A percentile compares a stretch with the other conserved stretches of the same genome.
phyloP scores from a whole-genome alignment of 768 basidiomycete genomes.

The Psilocybe cubensis region DNA sequence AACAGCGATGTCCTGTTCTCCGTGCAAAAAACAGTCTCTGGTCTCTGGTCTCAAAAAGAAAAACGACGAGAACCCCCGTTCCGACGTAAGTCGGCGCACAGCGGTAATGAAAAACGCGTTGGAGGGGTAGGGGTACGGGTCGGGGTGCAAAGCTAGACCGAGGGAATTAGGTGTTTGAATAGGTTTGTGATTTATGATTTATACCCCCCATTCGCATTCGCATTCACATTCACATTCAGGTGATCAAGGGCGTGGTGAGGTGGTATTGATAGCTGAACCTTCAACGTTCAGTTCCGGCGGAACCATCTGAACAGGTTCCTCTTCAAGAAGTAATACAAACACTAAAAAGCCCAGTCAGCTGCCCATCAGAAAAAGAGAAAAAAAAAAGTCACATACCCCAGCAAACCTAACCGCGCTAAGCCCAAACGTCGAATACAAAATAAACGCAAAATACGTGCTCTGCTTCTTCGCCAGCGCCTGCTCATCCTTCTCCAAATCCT shows the following conservation, averaged over 20 bases:
- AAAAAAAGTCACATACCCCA: constrained; percentile 52
- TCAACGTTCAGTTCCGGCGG: constrained; percentile 62
- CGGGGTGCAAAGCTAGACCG: too few relatives aligned
- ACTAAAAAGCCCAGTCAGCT: constrained; percentile 44
- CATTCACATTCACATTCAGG: neutral
- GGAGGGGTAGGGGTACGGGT: too few relatives aligned
- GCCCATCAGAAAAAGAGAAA: neutral
- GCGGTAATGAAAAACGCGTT: too few relatives aligned
- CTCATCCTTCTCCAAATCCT: constrained; percentile 41
- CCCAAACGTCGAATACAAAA: constrained; percentile 80
- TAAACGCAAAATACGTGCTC: constrained; percentile 71
- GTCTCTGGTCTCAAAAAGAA: too few relatives aligned
- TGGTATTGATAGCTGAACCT: neutral
- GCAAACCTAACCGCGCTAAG: constrained; percentile 73
- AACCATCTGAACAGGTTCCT: constrained; percentile 84
- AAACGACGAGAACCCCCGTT: too few relatives aligned
- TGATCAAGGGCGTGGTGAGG: neutral
- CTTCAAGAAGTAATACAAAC: constrained; percentile 81
- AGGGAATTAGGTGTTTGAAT: too few relatives aligned
- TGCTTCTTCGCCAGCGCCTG: constrained; percentile 43
- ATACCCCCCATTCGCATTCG: too few relatives aligned
- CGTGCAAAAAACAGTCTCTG: too few relatives aligned
- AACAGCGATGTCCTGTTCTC: too few relatives aligned
- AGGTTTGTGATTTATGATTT: too few relatives aligned
- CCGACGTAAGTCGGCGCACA: too few relatives aligned